phyloP scores from a whole-genome alignment of 306 rosid species.

The Casuarina equisetifolia region DNA sequence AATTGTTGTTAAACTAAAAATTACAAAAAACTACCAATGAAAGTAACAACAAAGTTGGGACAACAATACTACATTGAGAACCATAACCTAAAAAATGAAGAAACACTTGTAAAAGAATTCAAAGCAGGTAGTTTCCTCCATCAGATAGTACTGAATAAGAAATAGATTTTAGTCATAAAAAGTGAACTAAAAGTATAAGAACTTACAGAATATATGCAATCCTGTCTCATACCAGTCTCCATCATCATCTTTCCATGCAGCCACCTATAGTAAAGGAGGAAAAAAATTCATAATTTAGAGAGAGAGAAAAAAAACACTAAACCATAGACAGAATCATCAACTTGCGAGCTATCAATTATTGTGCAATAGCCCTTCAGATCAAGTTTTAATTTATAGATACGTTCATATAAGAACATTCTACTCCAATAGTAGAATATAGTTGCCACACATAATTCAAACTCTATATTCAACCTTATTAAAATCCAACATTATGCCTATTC shows the following conservation, averaged over 20 bases:
- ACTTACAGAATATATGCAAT: slow-evolving; percentile 94
- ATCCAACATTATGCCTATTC: background rate
- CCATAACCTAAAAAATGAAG: background rate
- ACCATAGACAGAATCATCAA: slow-evolving; percentile 16
- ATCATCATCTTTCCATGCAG: slow-evolving; percentile 97
- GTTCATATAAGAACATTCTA: background rate
- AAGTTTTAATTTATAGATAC: slow-evolving; percentile 7
- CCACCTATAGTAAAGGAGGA: slow-evolving; percentile 56
- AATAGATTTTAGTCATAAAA: background rate
- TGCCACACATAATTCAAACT: background rate
- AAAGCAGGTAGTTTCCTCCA: background rate
- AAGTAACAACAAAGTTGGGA: background rate
- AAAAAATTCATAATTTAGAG: slow-evolving; percentile 9
- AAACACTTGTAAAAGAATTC: background rate
- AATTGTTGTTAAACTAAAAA: background rate
- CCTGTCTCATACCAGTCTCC: slow-evolving; percentile 99
- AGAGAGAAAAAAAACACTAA: background rate
- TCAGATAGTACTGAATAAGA: background rate
- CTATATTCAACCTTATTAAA: background rate
- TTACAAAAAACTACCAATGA: background rate
- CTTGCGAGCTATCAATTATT: slow-evolving; percentile 3
- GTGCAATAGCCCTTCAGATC: background rate
- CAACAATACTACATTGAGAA: background rate
- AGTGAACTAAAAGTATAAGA: slow-evolving; percentile 13
- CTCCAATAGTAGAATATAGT: background rate